These are phyloP conservation scores for Leucoagaricus sp. DNA, from an alignment of 1,284 basidiomycete genomes.

Conservation along the genomic window DNA sequence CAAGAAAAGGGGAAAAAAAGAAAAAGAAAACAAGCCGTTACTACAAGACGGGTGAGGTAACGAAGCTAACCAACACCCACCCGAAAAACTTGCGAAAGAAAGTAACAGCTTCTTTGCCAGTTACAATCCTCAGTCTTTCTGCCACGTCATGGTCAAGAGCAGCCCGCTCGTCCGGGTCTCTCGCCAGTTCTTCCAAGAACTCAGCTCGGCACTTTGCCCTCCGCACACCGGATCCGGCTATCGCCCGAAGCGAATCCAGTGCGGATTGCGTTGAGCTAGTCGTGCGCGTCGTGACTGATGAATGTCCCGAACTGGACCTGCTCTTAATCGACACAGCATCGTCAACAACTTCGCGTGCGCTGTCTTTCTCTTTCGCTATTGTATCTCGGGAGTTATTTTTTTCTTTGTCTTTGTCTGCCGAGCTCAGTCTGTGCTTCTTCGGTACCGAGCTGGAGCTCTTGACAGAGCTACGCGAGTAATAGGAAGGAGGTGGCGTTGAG, in stretches of 20 bases:
- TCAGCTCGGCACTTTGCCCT: conserved; percentile 42
- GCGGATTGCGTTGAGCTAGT: conserved; percentile 15
- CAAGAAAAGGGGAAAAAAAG: neutral
- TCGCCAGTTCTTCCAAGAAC: conserved; percentile 40
- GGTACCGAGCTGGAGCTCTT: conserved; percentile 5
- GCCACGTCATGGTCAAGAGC: conserved; percentile 28
- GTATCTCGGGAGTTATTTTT: neutral
- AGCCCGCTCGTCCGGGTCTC: conserved; percentile 16
- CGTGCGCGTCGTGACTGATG: conserved; percentile 18
- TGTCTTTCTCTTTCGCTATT: conserved; percentile 21
- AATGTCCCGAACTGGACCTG: conserved; percentile 22
- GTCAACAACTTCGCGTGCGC: conserved; percentile 1
- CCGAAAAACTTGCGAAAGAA: conserved; percentile 41
- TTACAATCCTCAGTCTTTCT: conserved; percentile 40
- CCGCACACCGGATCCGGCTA: conserved; percentile 36
- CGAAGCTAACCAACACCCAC: conserved; percentile 27
- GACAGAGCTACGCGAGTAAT: neutral
- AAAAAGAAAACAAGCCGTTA: neutral
- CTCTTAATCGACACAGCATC: conserved; percentile 16
- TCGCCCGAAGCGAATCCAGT: conserved; percentile 26
- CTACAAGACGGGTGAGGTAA: neutral
- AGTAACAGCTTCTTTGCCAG: conserved; percentile 39
- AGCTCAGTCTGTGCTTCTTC: neutral
- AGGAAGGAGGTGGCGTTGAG: neutral
- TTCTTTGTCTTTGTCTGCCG: neutral